These are phyloP conservation scores for Alternaria dauci DNA, from an alignment of 2,329 filamentous ascomycete species.

Conservation along the genomic window DNA sequence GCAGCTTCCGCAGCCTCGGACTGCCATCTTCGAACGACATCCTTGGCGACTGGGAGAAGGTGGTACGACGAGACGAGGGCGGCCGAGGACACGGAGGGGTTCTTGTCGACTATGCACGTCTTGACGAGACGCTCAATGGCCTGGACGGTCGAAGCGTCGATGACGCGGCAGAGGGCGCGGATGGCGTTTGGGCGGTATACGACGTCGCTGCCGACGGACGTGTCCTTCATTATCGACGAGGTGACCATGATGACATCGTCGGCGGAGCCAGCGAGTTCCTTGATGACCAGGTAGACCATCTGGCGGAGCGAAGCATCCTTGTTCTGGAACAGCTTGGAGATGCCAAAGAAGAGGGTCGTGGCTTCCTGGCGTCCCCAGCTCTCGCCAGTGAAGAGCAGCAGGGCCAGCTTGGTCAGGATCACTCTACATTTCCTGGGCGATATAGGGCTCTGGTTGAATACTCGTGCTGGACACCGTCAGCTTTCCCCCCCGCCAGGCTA, in stretches of 20 bases:
- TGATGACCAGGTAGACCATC: slow-evolving; percentile 98
- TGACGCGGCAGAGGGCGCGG: slow-evolving; percentile 92
- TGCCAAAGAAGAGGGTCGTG: slow-evolving; percentile 97
- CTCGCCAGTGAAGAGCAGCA: slow-evolving; percentile 96
- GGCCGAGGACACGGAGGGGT: slow-evolving; percentile 93
- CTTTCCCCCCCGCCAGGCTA: slow-evolving; percentile 16
- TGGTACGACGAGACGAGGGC: slow-evolving; percentile 97
- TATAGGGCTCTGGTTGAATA: slow-evolving; percentile 98
- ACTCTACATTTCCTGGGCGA: slow-evolving; percentile 97
- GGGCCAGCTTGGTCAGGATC: slow-evolving; percentile 88
- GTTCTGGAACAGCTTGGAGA: slow-evolving; percentile 98
- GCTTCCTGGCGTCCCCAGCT: slow-evolving; percentile 97
- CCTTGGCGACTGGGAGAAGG: slow-evolving; percentile 91
- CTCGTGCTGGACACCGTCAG: slow-evolving; percentile 71
- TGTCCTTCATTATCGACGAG: slow-evolving; percentile 99
- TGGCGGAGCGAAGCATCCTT: slow-evolving; percentile 97
- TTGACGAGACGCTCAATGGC: slow-evolving; percentile 99
- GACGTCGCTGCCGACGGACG: slow-evolving; percentile 90
- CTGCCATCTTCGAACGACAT: slow-evolving; percentile 97
- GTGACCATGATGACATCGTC: slow-evolving; percentile 99
- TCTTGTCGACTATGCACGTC: slow-evolving; percentile 99
- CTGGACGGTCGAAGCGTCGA: slow-evolving; percentile 93
- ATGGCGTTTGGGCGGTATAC: slow-evolving; percentile 89
- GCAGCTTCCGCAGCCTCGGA: slow-evolving; percentile 98
- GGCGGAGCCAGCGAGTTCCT: slow-evolving; percentile 93